Conservation (phyloP, 1,139 yeast genomes). For the Kurtzmaniella quercitrusa region DNA sequence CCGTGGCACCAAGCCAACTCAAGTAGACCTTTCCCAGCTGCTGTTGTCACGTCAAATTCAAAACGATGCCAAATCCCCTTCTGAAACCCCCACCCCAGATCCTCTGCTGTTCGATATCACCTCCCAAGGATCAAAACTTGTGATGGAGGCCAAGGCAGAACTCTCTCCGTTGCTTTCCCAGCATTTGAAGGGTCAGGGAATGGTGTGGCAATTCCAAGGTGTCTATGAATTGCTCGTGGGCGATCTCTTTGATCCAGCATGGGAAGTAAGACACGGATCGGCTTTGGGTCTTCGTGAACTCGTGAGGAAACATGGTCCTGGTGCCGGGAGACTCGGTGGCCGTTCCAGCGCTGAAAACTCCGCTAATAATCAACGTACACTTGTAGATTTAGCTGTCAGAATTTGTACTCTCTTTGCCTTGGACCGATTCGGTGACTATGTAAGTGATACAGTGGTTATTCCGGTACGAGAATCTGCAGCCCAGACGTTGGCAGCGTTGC, state of each 20-base stretch:
- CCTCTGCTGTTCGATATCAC: slow-evolving; percentile 53
- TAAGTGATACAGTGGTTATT: slow-evolving; percentile 95
- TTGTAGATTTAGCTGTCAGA: slow-evolving; percentile 87
- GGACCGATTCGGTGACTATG: slow-evolving; percentile 96
- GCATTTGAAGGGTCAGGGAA: slow-evolving; percentile 71
- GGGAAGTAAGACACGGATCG: slow-evolving; percentile 98
- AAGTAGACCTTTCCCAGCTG: slow-evolving; percentile 76
- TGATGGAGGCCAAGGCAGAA: slow-evolving; percentile 73
- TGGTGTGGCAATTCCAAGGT: slow-evolving; percentile 97
- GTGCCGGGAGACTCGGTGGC: slow-evolving; percentile 80
- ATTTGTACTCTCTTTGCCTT: slow-evolving; percentile 83
- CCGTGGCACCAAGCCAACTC: slow-evolving; percentile 9
- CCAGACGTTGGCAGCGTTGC: slow-evolving; percentile 85
- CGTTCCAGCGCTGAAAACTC: slow-evolving; percentile 60
- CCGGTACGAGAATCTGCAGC: slow-evolving; percentile 98
- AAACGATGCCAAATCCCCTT: background rate
- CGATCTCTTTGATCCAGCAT: slow-evolving; percentile 77
- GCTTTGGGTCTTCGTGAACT: slow-evolving; percentile 89
- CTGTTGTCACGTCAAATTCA: slow-evolving; percentile 47
- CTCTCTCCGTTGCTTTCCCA: slow-evolving; percentile 69
- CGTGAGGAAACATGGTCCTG: slow-evolving; percentile 75
- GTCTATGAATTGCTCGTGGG: slow-evolving; percentile 79
- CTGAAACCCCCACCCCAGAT: slow-evolving; percentile 4
- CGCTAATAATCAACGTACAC: slow-evolving; percentile 57
- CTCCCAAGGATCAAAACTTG: slow-evolving; percentile 76